These are phyloP conservation scores for Phytophthora brassicae DNA, from an alignment of 352 stramenopile species.

Conservation along the genomic window DNA sequence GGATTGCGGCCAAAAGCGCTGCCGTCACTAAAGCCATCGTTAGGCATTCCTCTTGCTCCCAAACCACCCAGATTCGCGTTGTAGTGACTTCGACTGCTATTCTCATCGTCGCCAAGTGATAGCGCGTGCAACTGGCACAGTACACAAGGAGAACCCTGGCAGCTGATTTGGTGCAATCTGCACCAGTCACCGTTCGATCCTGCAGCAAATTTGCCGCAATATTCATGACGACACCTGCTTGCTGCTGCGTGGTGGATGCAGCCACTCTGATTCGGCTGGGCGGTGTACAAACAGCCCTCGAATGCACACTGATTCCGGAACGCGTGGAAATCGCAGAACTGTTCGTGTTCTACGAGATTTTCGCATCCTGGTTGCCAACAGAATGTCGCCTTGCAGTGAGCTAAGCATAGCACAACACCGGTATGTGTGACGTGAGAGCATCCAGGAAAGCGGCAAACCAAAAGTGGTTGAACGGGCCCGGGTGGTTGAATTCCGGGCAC, in stretches of 20 bases:
- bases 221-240: slow-evolving; percentile 50
- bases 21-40: background rate
- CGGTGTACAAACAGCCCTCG: slow-evolving; percentile 51
- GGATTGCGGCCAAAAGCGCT: slow-evolving; percentile 12
- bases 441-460: slow-evolving; percentile 43
- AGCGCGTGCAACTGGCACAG: slow-evolving; percentile 47
- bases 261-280: slow-evolving; percentile 36
- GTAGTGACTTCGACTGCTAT: slow-evolving; percentile 29
- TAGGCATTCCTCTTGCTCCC: slow-evolving; percentile 8
- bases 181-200: slow-evolving; percentile 37
- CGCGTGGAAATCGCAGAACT: slow-evolving; percentile 63
- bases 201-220: slow-evolving; percentile 69
- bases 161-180: slow-evolving; percentile 54
- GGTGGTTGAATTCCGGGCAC: background rate
- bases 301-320: slow-evolving; percentile 58
- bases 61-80: slow-evolving; percentile 10
- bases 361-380: slow-evolving; percentile 67
- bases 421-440: slow-evolving; percentile 37
- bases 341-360: slow-evolving; percentile 48
- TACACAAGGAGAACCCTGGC: slow-evolving; percentile 49
- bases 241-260: slow-evolving; percentile 50
- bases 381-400: slow-evolving; percentile 52
- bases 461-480: slow-evolving; percentile 3
- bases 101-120: slow-evolving; percentile 22
- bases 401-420: slow-evolving; percentile 41